A percentile compares a stretch with the other conserved stretches of the same genome.
phyloP scores from a whole-genome alignment of 345 rosid genomes.

The Rhizophora mangle region DNA sequence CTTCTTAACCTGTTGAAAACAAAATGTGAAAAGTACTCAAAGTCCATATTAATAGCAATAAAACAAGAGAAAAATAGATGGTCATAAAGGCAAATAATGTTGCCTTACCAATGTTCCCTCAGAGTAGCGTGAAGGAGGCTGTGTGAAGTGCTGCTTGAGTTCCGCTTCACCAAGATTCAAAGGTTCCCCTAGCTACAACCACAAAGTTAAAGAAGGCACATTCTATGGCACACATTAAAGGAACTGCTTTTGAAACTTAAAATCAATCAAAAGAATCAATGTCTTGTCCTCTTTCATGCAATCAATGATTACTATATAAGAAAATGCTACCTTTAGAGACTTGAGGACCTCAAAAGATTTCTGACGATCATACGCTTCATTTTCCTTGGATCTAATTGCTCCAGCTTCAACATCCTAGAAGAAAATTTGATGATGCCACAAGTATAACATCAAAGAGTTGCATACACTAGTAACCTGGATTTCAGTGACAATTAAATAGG shows the following conservation, averaged over 20 bases:
- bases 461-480: background rate
- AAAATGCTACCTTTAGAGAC: conserved; percentile 55
- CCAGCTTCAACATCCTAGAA: conserved; percentile 71
- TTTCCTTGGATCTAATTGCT: conserved; percentile 46
- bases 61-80: too few species aligned
- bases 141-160: conserved; percentile 73
- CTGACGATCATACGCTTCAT: conserved; percentile 35
- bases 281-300: background rate
- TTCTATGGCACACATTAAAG: conserved; percentile 4
- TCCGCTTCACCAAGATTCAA: conserved; percentile 49
- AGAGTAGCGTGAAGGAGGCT: conserved; percentile 79
- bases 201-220: conserved; percentile 12
- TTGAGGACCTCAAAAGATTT: conserved; percentile 54
- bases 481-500: background rate
- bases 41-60: background rate
- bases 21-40: conserved; percentile 11
- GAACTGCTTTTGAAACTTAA: background rate
- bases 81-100: conserved; percentile 16
- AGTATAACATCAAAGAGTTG: conserved; percentile 6
- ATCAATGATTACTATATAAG: conserved; percentile 1
- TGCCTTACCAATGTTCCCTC: conserved; percentile 83
- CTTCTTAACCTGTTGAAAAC: conserved; percentile 70
- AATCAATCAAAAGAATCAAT: conserved; percentile 7
- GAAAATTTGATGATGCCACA: conserved; percentile 9
- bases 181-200: conserved; percentile 60